Conservation (phyloP, 306 rosid genomes). For the Glycine tomentella region DNA sequence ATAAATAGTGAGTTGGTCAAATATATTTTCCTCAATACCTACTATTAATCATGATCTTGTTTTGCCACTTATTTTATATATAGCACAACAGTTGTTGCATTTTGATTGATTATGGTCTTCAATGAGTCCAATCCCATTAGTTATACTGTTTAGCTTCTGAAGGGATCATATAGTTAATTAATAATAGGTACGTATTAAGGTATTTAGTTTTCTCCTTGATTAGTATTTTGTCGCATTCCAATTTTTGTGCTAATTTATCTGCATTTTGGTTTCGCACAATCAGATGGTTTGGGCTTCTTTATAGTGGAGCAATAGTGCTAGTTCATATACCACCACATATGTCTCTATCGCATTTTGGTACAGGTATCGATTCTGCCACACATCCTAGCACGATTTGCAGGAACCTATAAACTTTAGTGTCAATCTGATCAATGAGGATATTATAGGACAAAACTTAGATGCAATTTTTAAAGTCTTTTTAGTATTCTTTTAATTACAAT, state of each 20-base stretch:
- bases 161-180: neutral
- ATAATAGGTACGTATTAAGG: no score
- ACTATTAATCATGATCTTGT: neutral
- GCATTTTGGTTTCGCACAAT: neutral
- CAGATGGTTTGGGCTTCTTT: slow-evolving; percentile 36
- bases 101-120: neutral
- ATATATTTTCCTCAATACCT: neutral
- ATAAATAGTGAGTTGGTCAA: neutral
- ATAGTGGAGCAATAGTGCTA: slow-evolving; percentile 41
- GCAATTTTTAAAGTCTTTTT: neutral
- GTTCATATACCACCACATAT: slow-evolving; percentile 37
- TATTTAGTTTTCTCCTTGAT: slow-evolving; percentile 8
- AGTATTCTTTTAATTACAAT: no score
- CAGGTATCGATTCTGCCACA: slow-evolving; percentile 49
- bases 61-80: neutral
- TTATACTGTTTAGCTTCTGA: neutral
- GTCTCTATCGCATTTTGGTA: slow-evolving; percentile 40
- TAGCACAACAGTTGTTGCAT: neutral
- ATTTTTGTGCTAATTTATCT: neutral
- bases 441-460: neutral
- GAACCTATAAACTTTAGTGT: slow-evolving; percentile 37
- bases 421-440: neutral
- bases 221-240: slow-evolving; percentile 13
- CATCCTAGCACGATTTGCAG: slow-evolving; percentile 28
- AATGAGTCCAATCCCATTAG: neutral